Conservation (phyloP, 495 filamentous ascomycete species). For the Neurospora intermedia region DNA sequence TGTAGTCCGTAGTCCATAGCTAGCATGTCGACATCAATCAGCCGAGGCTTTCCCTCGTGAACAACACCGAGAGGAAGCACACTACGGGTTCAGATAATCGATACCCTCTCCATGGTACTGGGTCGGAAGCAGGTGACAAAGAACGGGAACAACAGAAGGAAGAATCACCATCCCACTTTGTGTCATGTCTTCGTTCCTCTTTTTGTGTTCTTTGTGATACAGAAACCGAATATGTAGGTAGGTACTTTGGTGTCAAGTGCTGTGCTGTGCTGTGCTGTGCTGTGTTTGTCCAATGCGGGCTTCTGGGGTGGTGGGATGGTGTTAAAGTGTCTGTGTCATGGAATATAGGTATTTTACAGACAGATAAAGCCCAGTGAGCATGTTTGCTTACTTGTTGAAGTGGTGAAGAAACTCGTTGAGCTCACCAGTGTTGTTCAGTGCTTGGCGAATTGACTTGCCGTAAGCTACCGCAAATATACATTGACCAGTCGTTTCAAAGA, state of each 20-base stretch:
- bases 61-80: background rate
- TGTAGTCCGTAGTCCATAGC: background rate
- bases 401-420: no score
- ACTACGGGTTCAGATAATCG: background rate
- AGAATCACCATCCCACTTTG: background rate
- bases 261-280: background rate
- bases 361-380: background rate
- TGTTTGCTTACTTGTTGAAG: no score
- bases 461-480: background rate
- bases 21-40: background rate
- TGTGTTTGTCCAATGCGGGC: background rate
- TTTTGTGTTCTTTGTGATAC: background rate
- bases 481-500: background rate
- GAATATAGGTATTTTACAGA: background rate
- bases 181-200: background rate
- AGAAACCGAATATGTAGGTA: background rate
- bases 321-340: background rate
- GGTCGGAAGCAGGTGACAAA: background rate
- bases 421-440: background rate
- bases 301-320: background rate
- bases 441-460: background rate
- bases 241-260: background rate
- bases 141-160: background rate
- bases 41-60: background rate
- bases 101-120: background rate